Conservation (phyloP, 345 rosid genomes). For the Odontarrhena argentea region DNA sequence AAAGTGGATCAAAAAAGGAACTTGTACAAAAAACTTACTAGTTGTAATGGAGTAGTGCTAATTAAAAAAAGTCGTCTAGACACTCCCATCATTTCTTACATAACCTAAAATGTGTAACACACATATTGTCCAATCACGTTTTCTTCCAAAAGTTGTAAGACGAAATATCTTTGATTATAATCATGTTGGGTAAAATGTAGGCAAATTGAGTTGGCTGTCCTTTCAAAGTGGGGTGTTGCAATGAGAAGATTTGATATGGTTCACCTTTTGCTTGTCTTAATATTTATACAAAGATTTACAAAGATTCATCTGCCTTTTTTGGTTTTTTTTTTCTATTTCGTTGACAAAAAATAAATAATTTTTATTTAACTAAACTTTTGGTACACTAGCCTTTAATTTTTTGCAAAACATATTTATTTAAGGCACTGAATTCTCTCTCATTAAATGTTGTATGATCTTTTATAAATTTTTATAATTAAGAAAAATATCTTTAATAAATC, state of each 20-base stretch:
- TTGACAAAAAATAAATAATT: no score
- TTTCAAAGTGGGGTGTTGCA: slow-evolving; percentile 17
- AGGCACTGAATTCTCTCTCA: no score
- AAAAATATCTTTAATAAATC: no score
- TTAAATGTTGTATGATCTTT: no score
- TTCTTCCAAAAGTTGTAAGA: slow-evolving; percentile 1
- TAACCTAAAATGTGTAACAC: slow-evolving; percentile 19
- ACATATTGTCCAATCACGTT: slow-evolving; percentile 17
- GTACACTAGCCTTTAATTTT: background rate
- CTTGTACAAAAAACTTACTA: background rate
- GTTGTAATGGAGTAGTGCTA: background rate
- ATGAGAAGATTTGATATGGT: slow-evolving; percentile 9
- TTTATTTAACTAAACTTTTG: background rate
- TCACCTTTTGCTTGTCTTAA: slow-evolving; percentile 1
- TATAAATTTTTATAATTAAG: no score
- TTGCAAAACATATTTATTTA: background rate
- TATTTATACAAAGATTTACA: background rate
- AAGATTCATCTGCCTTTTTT: background rate
- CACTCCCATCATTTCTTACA: slow-evolving; percentile 14
- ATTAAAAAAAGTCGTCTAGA: slow-evolving; percentile 20
- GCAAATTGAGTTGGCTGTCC: slow-evolving; percentile 2
- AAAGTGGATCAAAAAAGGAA: slow-evolving; percentile 25
- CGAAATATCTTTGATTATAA: background rate
- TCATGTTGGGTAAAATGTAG: slow-evolving; percentile 23
- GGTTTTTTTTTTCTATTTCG: background rate